Evolutionary conservation across 2,329 filamentous ascomycete genomes (phyloP).

Genomic region (Tolypocladium endophyticum): DNA sequence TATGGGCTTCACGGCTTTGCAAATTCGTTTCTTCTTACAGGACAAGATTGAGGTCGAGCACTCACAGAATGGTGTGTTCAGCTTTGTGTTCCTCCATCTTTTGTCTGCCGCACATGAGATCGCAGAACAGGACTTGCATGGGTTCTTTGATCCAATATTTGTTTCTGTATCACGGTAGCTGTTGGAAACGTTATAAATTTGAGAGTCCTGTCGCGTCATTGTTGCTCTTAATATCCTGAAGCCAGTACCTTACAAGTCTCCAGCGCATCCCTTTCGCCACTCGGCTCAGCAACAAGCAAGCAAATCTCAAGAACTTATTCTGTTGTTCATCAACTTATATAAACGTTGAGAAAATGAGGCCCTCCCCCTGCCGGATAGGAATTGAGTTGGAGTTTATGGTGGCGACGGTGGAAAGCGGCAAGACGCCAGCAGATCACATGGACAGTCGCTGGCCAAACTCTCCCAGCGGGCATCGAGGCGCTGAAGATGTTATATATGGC

Average conservation of each 20-base stretch:
- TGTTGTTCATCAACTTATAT: background rate
- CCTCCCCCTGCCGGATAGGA: constrained; percentile 6
- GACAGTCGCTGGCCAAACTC: background rate
- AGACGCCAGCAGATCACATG: background rate
- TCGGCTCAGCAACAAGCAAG: background rate
- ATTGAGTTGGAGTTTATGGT: constrained; percentile 17
- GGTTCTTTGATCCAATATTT: background rate
- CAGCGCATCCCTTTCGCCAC: background rate
- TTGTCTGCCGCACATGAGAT: background rate
- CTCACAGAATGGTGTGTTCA: background rate
- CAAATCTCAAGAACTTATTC: background rate
- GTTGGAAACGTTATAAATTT: background rate
- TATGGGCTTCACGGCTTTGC: too few relatives aligned
- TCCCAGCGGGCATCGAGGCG: background rate
- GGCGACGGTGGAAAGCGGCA: background rate
- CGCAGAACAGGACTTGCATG: background rate
- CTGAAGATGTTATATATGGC: constrained; percentile 3
- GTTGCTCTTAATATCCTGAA: background rate
- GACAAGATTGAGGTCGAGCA: background rate
- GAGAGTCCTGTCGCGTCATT: background rate
- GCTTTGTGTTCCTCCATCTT: background rate
- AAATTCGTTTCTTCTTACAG: background rate
- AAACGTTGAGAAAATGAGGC: background rate
- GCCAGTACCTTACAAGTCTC: background rate
- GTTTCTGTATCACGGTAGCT: background rate